These are phyloP conservation scores for Arthrobotrys megalospora DNA, from an alignment of 2,329 filamentous ascomycete genomes.

Conservation along the genomic window DNA sequence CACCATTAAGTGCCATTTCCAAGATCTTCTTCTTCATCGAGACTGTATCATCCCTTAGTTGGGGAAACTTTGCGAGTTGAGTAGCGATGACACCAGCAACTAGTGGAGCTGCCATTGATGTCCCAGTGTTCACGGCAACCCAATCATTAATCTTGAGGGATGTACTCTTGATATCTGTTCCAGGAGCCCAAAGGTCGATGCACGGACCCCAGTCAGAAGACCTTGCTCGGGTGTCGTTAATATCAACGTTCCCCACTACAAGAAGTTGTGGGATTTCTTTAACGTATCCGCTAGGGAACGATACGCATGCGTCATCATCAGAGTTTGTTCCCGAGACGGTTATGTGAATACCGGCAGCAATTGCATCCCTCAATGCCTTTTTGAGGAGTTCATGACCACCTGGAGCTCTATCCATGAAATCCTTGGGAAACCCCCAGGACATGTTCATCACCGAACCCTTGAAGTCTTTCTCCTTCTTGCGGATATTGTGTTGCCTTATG, in stretches of 20 bases:
- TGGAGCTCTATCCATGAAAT: neutral
- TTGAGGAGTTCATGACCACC: constrained; percentile 9
- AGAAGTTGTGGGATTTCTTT: constrained; percentile 37
- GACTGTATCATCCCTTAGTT: constrained; percentile 53
- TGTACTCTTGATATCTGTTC: constrained; percentile 16
- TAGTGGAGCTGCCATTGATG: constrained; percentile 39
- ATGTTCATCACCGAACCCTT: constrained; percentile 45
- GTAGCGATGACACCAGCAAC: constrained; percentile 33
- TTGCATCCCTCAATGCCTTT: constrained; percentile 8
- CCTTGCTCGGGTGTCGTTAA: constrained; percentile 11
- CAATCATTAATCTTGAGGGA: neutral
- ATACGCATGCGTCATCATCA: constrained; percentile 13
- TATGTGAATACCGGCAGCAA: constrained; percentile 36
- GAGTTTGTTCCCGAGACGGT: constrained; percentile 19
- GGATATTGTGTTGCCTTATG: constrained; percentile 19
- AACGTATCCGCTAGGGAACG: constrained; percentile 10
- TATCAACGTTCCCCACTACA: constrained; percentile 30
- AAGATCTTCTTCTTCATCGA: constrained; percentile 62
- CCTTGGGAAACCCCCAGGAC: constrained; percentile 24
- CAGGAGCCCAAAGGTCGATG: constrained; percentile 25
- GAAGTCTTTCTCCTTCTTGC: constrained; percentile 27
- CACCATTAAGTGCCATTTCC: constrained; percentile 36
- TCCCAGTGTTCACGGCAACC: neutral
- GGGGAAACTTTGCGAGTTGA: constrained; percentile 42
- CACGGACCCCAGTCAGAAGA: constrained; percentile 24